Evolutionary conservation across 371 early-diverging fungal genomes (phyloP).

Genomic region (Circinella minor): DNA sequence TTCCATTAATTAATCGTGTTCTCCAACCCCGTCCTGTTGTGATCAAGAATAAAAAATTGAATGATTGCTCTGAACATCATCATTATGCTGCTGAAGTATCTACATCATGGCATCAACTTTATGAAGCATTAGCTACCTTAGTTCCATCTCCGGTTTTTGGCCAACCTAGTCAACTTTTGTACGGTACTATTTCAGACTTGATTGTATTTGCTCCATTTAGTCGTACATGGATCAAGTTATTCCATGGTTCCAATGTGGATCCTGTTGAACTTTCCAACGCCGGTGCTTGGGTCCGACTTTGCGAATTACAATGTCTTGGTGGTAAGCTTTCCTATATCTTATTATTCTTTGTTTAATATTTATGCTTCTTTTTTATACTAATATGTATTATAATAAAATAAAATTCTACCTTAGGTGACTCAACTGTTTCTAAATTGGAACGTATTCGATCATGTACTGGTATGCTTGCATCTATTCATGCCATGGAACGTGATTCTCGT

Average conservation of each 20-base stretch:
- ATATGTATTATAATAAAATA: not conserved
- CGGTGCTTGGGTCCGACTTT: constrained; percentile 41
- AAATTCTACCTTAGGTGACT: constrained; percentile 27
- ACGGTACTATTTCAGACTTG: not conserved
- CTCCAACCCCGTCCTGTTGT: constrained; percentile 28
- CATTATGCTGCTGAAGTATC: constrained; percentile 40
- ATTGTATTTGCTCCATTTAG: not conserved
- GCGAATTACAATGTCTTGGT: constrained; percentile 47
- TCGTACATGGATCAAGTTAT: not conserved
- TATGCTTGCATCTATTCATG: constrained; percentile 33
- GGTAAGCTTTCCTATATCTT: constrained; percentile 16
- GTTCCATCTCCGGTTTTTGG: constrained; percentile 1
- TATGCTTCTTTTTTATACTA: not conserved
- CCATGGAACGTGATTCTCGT: constrained; percentile 16
- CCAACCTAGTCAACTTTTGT: constrained; percentile 13
- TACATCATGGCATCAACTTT: constrained; percentile 33
- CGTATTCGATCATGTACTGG: constrained; percentile 41
- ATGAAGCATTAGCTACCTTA: constrained; percentile 10
- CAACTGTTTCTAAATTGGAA: constrained; percentile 32
- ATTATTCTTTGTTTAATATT: constrained; percentile 6
- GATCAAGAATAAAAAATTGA: constrained; percentile 14
- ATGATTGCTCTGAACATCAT: constrained; percentile 25
- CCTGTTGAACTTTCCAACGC: constrained; percentile 10
- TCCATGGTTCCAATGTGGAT: not conserved
- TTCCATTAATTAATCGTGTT: constrained; percentile 30